Conservation (phyloP, 1,139 yeast genomes). For the Pichia sp. region DNA sequence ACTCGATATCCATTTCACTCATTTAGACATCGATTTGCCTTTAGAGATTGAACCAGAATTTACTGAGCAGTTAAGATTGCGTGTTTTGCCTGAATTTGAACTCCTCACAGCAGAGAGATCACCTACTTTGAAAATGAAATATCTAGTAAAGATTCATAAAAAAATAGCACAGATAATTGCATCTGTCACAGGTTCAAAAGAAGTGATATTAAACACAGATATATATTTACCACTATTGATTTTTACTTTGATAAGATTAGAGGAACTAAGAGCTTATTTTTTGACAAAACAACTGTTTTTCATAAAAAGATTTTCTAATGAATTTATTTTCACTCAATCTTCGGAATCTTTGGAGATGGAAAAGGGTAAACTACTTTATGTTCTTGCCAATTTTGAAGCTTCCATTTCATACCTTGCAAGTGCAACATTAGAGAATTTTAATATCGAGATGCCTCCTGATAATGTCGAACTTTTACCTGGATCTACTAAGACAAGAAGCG, state of each 20-base stretch:
- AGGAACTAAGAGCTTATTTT: slow-evolving; percentile 33
- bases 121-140: slow-evolving; percentile 35
- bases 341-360: slow-evolving; percentile 19
- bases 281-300: slow-evolving; percentile 45
- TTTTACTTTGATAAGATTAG: slow-evolving; percentile 38
- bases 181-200: slow-evolving; percentile 21
- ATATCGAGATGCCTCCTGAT: slow-evolving; percentile 15
- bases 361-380: slow-evolving; percentile 48
- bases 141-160: slow-evolving; percentile 33
- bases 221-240: slow-evolving; percentile 50
- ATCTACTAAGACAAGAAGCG: slow-evolving; percentile 1
- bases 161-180: slow-evolving; percentile 29
- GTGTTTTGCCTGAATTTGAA: slow-evolving; percentile 26
- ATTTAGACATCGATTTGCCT: slow-evolving; percentile 25
- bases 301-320: slow-evolving; percentile 50
- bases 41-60: slow-evolving; percentile 20
- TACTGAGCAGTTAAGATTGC: slow-evolving; percentile 15
- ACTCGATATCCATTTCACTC: slow-evolving; percentile 20
- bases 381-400: slow-evolving; percentile 60
- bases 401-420: slow-evolving; percentile 48
- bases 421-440: slow-evolving; percentile 36
- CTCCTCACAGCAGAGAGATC: slow-evolving; percentile 30
- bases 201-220: slow-evolving; percentile 35
- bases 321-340: slow-evolving; percentile 27
- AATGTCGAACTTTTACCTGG: slow-evolving; percentile 8